Evolutionary conservation across 441 rosid species (phyloP).

Genomic region (Populus hybrid): DNA sequence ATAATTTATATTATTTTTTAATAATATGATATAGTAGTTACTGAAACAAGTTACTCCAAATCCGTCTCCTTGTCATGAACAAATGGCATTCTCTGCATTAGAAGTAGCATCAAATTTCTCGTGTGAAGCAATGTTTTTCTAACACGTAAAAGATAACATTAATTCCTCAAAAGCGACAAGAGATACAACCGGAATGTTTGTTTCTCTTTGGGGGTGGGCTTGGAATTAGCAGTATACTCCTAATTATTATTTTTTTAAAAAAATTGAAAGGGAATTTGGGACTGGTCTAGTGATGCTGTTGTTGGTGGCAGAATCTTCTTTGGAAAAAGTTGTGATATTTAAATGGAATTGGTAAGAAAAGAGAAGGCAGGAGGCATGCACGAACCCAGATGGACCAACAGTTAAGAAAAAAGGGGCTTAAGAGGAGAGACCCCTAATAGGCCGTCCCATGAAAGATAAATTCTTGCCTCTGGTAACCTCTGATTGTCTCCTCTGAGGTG

Average conservation of each 20-base stretch:
- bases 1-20: too few species aligned
- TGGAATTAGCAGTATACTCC: not conserved
- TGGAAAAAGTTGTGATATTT: constrained; percentile 24
- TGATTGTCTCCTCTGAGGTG: constrained; percentile 39
- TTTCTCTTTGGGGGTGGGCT: constrained; percentile 28
- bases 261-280: constrained; percentile 23
- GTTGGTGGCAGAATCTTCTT: constrained; percentile 15
- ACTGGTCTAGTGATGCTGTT: constrained; percentile 39
- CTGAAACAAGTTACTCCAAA: too few species aligned
- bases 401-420: constrained; percentile 15
- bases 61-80: not conserved
- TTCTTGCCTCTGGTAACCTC: constrained; percentile 31
- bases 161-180: constrained; percentile 81
- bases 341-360: constrained; percentile 10
- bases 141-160: constrained; percentile 19
- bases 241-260: too few species aligned
- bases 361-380: constrained; percentile 5
- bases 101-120: not conserved
- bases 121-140: constrained; percentile 27
- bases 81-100: not conserved
- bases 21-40: too few species aligned
- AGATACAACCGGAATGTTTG: constrained; percentile 76
- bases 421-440: constrained; percentile 19
- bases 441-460: constrained; percentile 29
- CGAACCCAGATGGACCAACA: constrained; percentile 33